Evolutionary conservation across 805 yeast species (phyloP), one percentile per base, ranked within the genome.

Genomic region (Kluyveromyces dobzhanskii): DNA sequence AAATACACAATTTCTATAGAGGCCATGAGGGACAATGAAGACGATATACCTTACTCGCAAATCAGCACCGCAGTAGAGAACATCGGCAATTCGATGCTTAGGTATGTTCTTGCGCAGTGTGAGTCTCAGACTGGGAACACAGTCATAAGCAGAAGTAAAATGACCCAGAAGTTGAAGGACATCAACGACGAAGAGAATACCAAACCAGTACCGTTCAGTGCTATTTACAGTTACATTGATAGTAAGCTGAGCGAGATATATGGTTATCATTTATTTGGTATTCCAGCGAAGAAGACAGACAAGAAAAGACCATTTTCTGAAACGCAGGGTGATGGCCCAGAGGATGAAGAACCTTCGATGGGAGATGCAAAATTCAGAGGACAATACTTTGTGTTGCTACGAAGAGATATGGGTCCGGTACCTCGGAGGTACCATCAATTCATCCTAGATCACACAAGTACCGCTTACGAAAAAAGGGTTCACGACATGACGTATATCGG

Each of bases 261-360:
- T 40, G 61, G 62, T 7, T 56, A 50, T 37, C 42, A 46, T 17
- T 26, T 58, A 17, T 37, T 35, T 19, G 54, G 59, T 1, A 37
- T 51, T 30, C 45, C 43, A 18, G 41, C 55, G 13, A 48, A 39
- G 17, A 24, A 14, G 9, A 32, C 25, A 14, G 25, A 13, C 10
- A 23, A 13, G 19, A 19, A 31, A 28, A 13, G 33, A 13, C 3
- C 38, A 9, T 12, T 14, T 6, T 26, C 33, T 5, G 12, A 37
- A 14, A 44, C 38, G 21, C 26, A 9, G 5, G 26, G 17, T 5
- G 26, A 17, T 10, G 32, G 18, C 23, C 18, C 5, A 17, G 34
- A 28, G n/a, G 17, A 3, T 5, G 26, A 17, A n/a, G n/a, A 25
- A 17, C 10, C 18, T 3, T 11, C 24, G 3, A 12, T 32, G 9